A percentile compares a stretch with the other conserved stretches of the same genome.
Conservation (phyloP, 352 stramenopile species). For the Phytophthora sansomeana region DNA sequence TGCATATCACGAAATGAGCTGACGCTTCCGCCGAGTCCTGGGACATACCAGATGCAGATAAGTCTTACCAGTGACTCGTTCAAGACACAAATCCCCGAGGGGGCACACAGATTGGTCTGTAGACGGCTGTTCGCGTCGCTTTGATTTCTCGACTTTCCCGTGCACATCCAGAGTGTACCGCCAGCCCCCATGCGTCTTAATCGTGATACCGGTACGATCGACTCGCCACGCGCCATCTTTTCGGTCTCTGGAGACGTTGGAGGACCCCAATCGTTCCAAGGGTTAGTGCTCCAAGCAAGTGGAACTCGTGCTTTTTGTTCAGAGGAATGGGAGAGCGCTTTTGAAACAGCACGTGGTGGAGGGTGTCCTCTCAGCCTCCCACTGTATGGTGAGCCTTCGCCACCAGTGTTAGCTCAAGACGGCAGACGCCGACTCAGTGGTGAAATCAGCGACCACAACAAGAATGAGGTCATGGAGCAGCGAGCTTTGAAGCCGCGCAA, state of each 20-base stretch:
- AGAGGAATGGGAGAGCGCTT: conserved; percentile 7
- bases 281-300: conserved; percentile 11
- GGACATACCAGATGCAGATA: no score
- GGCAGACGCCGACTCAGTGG: neutral
- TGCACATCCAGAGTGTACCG: no score
- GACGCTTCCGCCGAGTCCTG: no score
- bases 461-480: conserved; percentile 2
- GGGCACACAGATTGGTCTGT: no score
- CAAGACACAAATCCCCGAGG: no score
- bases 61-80: no score
- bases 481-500: neutral
- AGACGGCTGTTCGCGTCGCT: no score
- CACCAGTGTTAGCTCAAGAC: neutral
- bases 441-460: neutral
- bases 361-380: neutral
- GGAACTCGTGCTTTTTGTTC: neutral
- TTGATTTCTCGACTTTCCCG: no score
- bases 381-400: neutral
- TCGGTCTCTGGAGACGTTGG: neutral
- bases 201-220: neutral
- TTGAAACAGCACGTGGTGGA: conserved; percentile 1
- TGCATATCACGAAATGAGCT: no score
- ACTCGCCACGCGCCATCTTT: neutral
- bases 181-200: neutral
- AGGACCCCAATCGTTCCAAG: neutral